A percentile compares a stretch with the other conserved stretches of the same genome.
These are phyloP conservation scores for Aspergillus mulundensis DNA, from an alignment of 495 filamentous ascomycete genomes.

Conservation along the genomic window DNA sequence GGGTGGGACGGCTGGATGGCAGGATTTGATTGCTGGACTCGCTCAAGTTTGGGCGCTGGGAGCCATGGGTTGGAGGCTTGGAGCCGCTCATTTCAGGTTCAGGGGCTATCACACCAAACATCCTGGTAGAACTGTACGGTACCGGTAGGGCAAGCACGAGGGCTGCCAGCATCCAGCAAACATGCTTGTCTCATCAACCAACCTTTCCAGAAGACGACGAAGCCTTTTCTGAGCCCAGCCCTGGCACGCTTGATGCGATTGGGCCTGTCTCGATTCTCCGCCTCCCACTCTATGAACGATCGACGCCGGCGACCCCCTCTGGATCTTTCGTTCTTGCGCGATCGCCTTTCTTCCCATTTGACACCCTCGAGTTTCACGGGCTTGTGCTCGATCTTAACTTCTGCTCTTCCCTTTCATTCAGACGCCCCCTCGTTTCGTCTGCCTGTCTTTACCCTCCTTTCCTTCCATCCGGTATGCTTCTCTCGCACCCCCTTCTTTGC, in stretches of 20 bases:
- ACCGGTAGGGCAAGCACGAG: background rate
- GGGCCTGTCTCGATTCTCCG: background rate
- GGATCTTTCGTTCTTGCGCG: background rate
- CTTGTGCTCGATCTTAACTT: slow-evolving; percentile 4
- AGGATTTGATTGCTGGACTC: background rate
- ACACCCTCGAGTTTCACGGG: slow-evolving; percentile 4
- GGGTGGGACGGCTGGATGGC: background rate
- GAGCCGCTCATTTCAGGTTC: slow-evolving; percentile 1
- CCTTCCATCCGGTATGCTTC: slow-evolving; percentile 14
- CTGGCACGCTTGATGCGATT: background rate
- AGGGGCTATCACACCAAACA: slow-evolving; percentile 1
- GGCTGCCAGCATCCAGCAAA: background rate
- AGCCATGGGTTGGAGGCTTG: background rate
- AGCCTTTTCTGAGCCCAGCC: background rate
- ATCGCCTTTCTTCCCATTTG: background rate
- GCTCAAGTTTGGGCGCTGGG: background rate
- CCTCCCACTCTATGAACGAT: background rate
- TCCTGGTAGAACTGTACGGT: background rate
- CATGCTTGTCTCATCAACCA: background rate
- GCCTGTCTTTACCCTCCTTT: slow-evolving; percentile 6
- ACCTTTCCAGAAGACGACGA: background rate
- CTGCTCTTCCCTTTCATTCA: background rate
- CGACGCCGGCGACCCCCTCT: slow-evolving; percentile 6
- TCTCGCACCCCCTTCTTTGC: slow-evolving; percentile 10
- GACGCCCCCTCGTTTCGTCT: slow-evolving; percentile 2